A percentile compares a stretch with the other conserved stretches of the same genome.
phyloP scores from a whole-genome alignment of 352 stramenopile genomes.

The Pythium guiyangense region DNA sequence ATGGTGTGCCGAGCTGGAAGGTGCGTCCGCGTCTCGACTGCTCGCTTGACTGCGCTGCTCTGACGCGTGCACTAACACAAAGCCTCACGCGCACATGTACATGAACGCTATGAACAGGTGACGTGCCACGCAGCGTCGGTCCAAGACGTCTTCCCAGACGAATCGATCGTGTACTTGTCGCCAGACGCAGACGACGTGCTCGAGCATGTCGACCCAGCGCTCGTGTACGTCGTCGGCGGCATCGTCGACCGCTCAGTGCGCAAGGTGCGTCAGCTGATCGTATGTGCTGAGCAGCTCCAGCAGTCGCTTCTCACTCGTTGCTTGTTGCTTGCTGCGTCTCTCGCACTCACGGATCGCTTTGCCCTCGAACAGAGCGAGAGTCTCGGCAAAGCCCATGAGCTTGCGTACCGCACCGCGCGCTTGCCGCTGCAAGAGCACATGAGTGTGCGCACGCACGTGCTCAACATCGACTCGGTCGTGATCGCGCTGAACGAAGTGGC shows the following conservation, averaged over 20 bases:
- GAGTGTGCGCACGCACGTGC: constrained; percentile 49
- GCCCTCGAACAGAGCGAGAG: constrained; percentile 33
- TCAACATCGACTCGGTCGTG: constrained; percentile 80
- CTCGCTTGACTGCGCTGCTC: too few relatives aligned
- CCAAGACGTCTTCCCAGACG: constrained; percentile 37
- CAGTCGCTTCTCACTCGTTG: too few relatives aligned
- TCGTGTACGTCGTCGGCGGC: constrained; percentile 75
- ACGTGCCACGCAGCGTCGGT: constrained; percentile 38
- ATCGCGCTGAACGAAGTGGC: constrained; percentile 65
- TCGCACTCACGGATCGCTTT: too few relatives aligned
- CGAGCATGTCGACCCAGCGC: constrained; percentile 30
- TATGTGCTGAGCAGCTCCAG: neutral
- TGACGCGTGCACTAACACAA: too few relatives aligned
- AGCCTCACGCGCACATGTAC: too few relatives aligned
- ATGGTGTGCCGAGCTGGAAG: constrained; percentile 59
- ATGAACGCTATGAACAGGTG: constrained; percentile 8
- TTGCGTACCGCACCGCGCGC: constrained; percentile 29
- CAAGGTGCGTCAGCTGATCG: constrained; percentile 29
- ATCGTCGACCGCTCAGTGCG: constrained; percentile 84
- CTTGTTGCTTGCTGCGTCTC: too few relatives aligned
- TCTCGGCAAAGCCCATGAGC: constrained; percentile 24
- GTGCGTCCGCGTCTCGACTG: constrained; percentile 12
- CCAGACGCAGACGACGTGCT: constrained; percentile 78
- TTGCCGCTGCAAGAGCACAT: constrained; percentile 69
- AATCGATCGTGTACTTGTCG: constrained; percentile 75